These are phyloP conservation scores for Pseudisothecium myosuroides DNA, from an alignment of 225 moss, liverwort and hornwort species.

Conservation along the genomic window DNA sequence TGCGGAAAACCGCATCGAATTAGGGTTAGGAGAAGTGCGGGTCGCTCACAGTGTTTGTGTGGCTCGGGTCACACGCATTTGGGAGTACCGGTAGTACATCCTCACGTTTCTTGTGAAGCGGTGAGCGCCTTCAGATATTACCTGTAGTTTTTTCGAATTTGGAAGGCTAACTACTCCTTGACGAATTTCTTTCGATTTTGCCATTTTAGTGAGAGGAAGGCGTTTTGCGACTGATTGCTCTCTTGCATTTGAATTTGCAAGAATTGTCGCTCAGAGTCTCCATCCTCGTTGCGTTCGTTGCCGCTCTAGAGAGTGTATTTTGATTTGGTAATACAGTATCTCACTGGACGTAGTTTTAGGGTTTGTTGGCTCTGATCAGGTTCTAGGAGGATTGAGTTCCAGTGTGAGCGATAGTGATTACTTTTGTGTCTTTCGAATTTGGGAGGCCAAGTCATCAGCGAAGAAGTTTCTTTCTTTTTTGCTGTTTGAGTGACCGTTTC, in stretches of 20 bases:
- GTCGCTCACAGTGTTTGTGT: not conserved
- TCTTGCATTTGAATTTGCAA: not conserved
- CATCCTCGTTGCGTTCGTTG: not conserved
- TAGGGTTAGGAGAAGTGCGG: not conserved
- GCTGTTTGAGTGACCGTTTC: not conserved
- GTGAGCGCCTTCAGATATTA: no score
- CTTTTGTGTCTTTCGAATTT: not conserved
- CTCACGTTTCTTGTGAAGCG: not conserved
- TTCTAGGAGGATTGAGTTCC: not conserved
- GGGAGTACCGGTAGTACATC: not conserved
- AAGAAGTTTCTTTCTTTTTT: not conserved
- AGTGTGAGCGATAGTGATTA: not conserved
- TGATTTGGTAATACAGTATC: not conserved
- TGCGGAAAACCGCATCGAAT: not conserved
- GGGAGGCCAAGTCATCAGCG: not conserved
- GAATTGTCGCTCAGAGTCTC: not conserved
- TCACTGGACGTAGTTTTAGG: not conserved
- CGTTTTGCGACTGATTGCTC: not conserved
- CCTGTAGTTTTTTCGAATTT: not conserved
- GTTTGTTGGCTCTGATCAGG: not conserved
- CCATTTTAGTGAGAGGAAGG: not conserved
- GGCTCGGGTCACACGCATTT: not conserved
- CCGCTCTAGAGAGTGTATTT: not conserved
- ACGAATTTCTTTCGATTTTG: not conserved
- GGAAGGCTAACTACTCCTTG: not conserved